These are phyloP conservation scores for Sphaerulina musiva DNA, from an alignment of 2,329 filamentous ascomycete species.

Conservation along the genomic window DNA sequence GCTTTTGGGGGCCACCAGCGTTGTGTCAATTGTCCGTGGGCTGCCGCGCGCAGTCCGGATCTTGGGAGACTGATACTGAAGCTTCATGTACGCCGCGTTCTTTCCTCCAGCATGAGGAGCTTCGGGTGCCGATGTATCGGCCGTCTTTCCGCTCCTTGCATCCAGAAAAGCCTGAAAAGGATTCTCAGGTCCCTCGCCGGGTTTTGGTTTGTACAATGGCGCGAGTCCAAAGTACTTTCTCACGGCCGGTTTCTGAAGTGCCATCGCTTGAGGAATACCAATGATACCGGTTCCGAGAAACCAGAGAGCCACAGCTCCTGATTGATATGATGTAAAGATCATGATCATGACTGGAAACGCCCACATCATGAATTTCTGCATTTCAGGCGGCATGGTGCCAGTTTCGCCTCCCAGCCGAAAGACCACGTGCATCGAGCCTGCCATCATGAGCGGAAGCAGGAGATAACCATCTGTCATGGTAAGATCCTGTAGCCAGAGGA, in stretches of 20 bases:
- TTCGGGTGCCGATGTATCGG: neutral
- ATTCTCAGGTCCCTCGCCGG: slow-evolving; percentile 2
- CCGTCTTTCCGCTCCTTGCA: neutral
- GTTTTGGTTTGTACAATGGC: slow-evolving; percentile 29
- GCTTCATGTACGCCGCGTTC: slow-evolving; percentile 20
- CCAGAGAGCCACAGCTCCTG: slow-evolving; percentile 56
- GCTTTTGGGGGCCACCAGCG: slow-evolving; percentile 10
- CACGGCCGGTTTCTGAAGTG: slow-evolving; percentile 36
- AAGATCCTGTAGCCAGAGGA: slow-evolving; percentile 74
- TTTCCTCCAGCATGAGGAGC: slow-evolving; percentile 6
- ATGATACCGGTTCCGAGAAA: slow-evolving; percentile 47
- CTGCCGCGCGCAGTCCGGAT: slow-evolving; percentile 5
- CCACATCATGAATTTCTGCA: slow-evolving; percentile 40
- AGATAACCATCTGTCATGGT: slow-evolving; percentile 70
- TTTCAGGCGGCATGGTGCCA: slow-evolving; percentile 34
- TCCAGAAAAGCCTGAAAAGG: slow-evolving; percentile 3
- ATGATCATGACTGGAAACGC: slow-evolving; percentile 50
- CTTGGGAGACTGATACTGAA: slow-evolving; percentile 19
- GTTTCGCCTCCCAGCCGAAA: slow-evolving; percentile 46
- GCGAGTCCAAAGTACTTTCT: slow-evolving; percentile 36
- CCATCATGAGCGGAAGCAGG: slow-evolving; percentile 55
- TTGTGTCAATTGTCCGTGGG: slow-evolving; percentile 19
- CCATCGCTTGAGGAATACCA: slow-evolving; percentile 36
- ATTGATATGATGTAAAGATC: slow-evolving; percentile 49
- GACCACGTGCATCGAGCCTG: slow-evolving; percentile 27